Evolutionary conservation across 2,329 filamentous ascomycete genomes (phyloP), one percentile per base, ranked within the genome.

Genomic region (Dactylellina parvicollis): DNA sequence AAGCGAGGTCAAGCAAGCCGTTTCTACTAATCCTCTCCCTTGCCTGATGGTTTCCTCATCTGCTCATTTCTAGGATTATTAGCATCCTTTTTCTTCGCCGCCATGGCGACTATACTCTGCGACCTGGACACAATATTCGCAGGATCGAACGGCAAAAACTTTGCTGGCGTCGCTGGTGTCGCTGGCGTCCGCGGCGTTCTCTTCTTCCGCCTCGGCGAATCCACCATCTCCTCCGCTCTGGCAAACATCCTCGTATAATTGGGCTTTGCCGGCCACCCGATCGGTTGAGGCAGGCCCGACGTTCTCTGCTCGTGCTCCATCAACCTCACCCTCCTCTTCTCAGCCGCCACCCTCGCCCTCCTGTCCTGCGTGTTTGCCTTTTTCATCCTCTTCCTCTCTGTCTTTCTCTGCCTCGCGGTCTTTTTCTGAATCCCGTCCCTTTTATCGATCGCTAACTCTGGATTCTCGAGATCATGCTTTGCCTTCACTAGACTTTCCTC

Each of bases 371-470:
- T 26, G 4, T 40, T 28, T 1, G 22, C 26, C 34, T 64, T 72
- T n/a, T 52, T 64, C 22, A 22, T 5, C 16, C 36, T 60, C 28
- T 30, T 64, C 14, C 9, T 42, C 26, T 42, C 16, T 4, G 30
- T n/a, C 14, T 46, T 65, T 12, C 52, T 20, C 16, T 72, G 67
- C 18, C 44, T 14, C 3, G 49, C 8, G 5, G 57, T 71, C 18
- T 28, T 30, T 9, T 7, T 24, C 28, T 8, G 30, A 5, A n/a
- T 10, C n/a, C 12, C 3, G 10, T 0, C 14, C 24, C 12, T 18
- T 24, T 20, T 8, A 7, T 54, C 40, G 3, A 56, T 9, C 14
- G 36, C 42, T 3, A 0, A 9, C n/a, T 42, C 47, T 5, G 66
- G 56, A 16, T 71, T 20, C 8, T 18, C 24, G n/a, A 32, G 18